Percentiles rank a stretch among this genome's conserved stretches.
phyloP scores from a whole-genome alignment of 306 rosid genomes.

The Rosa chinensis region DNA sequence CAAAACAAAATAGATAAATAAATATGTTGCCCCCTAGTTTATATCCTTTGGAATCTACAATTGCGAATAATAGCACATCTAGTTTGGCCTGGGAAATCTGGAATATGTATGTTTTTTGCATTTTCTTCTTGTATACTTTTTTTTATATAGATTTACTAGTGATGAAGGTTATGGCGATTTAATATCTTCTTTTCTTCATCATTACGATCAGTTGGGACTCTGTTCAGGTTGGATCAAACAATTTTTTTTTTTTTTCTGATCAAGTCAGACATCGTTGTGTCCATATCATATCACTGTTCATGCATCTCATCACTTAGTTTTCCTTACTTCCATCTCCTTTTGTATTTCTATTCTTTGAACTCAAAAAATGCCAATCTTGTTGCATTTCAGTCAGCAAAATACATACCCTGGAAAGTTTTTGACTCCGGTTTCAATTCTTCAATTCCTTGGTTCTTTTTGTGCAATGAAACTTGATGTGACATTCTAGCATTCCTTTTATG shows the following conservation, averaged over 20 bases:
- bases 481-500: neutral
- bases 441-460: neutral
- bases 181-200: neutral
- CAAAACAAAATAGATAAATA: neutral
- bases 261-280: neutral
- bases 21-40: too few relatives aligned
- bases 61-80: neutral
- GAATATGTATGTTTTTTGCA: too few relatives aligned
- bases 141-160: neutral
- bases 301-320: neutral
- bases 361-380: neutral
- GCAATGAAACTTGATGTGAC: neutral
- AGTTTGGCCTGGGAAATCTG: neutral
- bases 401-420: neutral
- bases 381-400: neutral
- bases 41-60: neutral
- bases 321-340: neutral
- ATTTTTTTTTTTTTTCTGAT: neutral
- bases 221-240: neutral
- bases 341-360: neutral
- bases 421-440: constrained; percentile 1
- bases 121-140: neutral
- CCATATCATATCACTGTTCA: neutral
- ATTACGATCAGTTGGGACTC: neutral
- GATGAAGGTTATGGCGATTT: neutral